These are phyloP conservation scores for Rhamnella rubrinervis DNA, from an alignment of 331 rosid genomes.

Conservation along the genomic window DNA sequence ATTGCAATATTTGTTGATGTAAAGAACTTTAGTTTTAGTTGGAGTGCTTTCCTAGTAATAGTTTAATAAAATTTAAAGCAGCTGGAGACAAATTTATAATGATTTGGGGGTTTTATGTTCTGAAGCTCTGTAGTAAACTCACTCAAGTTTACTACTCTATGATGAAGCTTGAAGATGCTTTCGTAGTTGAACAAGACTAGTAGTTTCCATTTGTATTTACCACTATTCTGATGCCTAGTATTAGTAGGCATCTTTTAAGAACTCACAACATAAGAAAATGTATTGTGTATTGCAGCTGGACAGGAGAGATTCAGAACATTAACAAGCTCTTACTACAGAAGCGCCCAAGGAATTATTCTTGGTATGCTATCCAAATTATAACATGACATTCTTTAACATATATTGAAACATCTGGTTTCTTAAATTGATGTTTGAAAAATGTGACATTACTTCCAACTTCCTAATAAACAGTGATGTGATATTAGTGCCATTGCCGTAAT, in stretches of 20 bases:
- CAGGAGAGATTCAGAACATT: slow-evolving; percentile 87
- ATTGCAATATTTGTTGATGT: not conserved
- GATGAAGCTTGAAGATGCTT: no score
- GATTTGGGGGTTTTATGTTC: not conserved
- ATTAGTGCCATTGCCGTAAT: not conserved
- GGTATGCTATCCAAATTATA: slow-evolving; percentile 42
- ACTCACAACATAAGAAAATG: slow-evolving; percentile 5
- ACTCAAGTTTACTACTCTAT: no score
- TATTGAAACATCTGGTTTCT: not conserved
- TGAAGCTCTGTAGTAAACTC: not conserved
- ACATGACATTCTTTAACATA: not conserved
- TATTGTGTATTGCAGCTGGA: slow-evolving; percentile 70
- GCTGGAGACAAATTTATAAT: not conserved
- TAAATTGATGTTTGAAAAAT: not conserved
- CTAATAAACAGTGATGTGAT: not conserved
- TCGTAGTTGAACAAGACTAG: no score
- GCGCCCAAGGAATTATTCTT: slow-evolving; percentile 83
- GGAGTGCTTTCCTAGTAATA: not conserved
- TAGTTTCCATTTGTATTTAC: not conserved
- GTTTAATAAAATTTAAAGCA: not conserved
- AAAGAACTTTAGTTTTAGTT: not conserved
- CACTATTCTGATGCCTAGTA: not conserved
- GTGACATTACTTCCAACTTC: slow-evolving; percentile 1
- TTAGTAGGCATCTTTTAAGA: not conserved
- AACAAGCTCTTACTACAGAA: slow-evolving; percentile 82